These are phyloP conservation scores for Colletotrichum magnum DNA, from an alignment of 2,329 filamentous ascomycete genomes.

Conservation along the genomic window DNA sequence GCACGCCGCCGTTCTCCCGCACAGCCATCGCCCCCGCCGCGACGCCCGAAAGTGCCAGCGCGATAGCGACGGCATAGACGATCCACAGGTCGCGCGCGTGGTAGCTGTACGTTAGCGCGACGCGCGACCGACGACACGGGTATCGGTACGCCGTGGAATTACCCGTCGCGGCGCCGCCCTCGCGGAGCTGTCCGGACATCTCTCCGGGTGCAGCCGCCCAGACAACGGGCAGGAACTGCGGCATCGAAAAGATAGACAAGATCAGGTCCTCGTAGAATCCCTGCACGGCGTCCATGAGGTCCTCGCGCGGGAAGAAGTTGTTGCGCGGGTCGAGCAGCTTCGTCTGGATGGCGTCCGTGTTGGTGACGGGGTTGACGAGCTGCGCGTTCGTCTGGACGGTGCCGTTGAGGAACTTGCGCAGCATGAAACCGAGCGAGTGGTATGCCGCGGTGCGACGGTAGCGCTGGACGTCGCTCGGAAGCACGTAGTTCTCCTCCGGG, in stretches of 20 bases:
- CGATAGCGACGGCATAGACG: conserved; percentile 51
- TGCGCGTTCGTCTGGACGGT: conserved; percentile 46
- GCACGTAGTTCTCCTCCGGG: conserved; percentile 48
- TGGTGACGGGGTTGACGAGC: conserved; percentile 46
- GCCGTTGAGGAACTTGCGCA: conserved; percentile 51
- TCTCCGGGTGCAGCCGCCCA: conserved; percentile 48
- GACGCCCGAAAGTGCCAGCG: conserved; percentile 46
- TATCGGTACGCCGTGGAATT: conserved; percentile 44
- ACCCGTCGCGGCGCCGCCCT: conserved; percentile 40
- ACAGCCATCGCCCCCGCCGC: conserved; percentile 49
- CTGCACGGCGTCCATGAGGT: conserved; percentile 46
- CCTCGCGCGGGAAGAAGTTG: conserved; percentile 46
- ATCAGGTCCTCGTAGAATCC: conserved; percentile 53
- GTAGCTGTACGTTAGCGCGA: conserved; percentile 48
- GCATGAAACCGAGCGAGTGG: conserved; percentile 49
- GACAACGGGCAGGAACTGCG: conserved; percentile 50
- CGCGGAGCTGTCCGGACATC: conserved; percentile 40
- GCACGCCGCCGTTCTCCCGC: conserved; percentile 49
- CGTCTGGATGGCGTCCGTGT: conserved; percentile 55
- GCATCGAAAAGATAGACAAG: conserved; percentile 52
- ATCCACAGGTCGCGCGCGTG: conserved; percentile 51
- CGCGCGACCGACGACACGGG: conserved; percentile 47
- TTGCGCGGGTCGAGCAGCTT: conserved; percentile 52
- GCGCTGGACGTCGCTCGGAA: conserved; percentile 42
- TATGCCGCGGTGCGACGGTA: conserved; percentile 51